phyloP scores from a whole-genome alignment of 148 eudicot species.

The Spergularia marina region DNA sequence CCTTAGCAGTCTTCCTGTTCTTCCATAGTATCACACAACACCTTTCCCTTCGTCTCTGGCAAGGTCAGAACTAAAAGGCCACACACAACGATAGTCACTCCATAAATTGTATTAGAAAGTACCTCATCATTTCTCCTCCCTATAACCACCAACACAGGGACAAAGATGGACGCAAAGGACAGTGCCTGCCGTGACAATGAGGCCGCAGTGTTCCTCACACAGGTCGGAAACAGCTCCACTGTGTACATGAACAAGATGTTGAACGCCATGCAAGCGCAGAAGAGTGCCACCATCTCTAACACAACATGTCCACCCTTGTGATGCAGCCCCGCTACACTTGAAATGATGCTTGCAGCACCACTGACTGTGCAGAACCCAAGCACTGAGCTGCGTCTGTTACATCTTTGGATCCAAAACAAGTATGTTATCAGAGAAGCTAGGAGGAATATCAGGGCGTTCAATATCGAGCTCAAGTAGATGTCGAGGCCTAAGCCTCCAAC shows the following conservation, averaged over 20 bases:
- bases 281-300: conserved; percentile 19
- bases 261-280: conserved; percentile 26
- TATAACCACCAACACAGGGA: conserved; percentile 21
- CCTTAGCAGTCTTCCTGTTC: conserved; percentile 28
- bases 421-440: conserved; percentile 17
- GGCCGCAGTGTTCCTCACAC: conserved; percentile 30
- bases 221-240: conserved; percentile 33
- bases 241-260: conserved; percentile 25
- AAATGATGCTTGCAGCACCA: conserved; percentile 23
- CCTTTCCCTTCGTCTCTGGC: conserved; percentile 38
- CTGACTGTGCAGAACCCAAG: conserved; percentile 25
- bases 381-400: conserved; percentile 25
- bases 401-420: conserved; percentile 22
- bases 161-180: conserved; percentile 24
- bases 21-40: conserved; percentile 39
- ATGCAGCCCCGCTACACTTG: not conserved
- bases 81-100: conserved; percentile 25
- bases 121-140: conserved; percentile 15
- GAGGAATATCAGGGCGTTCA: conserved; percentile 18
- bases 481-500: conserved; percentile 29
- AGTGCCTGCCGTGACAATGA: conserved; percentile 30
- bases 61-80: conserved; percentile 29
- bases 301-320: conserved; percentile 9
- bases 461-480: conserved; percentile 23
- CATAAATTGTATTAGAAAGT: conserved; percentile 20